These are phyloP conservation scores for Vigna mungo DNA, from an alignment of 306 rosid species.

Conservation along the genomic window DNA sequence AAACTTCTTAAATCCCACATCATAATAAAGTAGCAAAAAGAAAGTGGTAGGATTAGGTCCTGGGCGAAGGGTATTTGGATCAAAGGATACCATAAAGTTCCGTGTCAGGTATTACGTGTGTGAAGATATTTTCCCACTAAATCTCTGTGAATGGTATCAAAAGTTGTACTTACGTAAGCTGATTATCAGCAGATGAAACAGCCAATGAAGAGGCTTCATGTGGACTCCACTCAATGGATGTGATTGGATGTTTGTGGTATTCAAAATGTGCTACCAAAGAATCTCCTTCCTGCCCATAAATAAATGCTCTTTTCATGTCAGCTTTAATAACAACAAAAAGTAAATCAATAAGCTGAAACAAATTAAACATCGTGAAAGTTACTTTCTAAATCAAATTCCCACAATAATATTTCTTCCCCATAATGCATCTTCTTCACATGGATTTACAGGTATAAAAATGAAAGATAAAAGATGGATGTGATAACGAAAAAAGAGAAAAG, in stretches of 20 bases:
- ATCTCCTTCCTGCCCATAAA: conserved; percentile 70
- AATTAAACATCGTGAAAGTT: conserved; percentile 19
- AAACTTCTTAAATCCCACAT: background rate
- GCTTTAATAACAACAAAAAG: background rate
- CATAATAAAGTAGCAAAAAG: background rate
- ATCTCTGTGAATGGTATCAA: background rate
- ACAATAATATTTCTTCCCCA: conserved; percentile 21
- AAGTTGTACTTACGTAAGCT: conserved; percentile 77
- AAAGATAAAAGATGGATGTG: background rate
- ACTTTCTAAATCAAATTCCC: conserved; percentile 16
- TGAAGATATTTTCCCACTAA: too few species aligned
- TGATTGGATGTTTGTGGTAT: conserved; percentile 86
- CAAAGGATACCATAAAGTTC: too few species aligned
- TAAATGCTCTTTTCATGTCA: conserved; percentile 39
- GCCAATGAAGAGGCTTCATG: conserved; percentile 94
- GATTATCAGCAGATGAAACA: conserved; percentile 90
- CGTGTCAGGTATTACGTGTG: too few species aligned
- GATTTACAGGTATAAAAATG: conserved; percentile 10
- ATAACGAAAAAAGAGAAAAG: background rate
- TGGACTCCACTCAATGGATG: conserved; percentile 97
- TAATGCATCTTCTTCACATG: conserved; percentile 17
- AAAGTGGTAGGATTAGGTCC: background rate
- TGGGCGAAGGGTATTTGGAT: background rate
- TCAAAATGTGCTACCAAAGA: conserved; percentile 88
- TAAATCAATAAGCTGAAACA: conserved; percentile 20